Conservation (phyloP, 139 green algal species). For the Tetraselmis chui region DNA sequence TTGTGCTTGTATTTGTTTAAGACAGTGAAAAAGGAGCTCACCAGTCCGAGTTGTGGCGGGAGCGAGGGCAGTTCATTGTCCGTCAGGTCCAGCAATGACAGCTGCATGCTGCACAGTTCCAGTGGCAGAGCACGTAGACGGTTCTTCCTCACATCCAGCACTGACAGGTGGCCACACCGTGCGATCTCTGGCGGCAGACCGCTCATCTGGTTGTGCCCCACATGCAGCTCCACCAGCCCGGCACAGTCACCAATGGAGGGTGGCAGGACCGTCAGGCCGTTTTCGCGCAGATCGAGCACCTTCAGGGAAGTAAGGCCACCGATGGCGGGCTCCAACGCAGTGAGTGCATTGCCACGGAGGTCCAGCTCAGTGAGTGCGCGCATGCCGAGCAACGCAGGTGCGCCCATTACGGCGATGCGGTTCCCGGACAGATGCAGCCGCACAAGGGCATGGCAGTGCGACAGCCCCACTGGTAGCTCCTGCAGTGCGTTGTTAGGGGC, state of each 20-base stretch:
- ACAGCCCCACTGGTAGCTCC: not conserved
- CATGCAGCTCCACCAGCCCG: constrained; percentile 39
- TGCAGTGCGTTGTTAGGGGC: not conserved
- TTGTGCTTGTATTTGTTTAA: too few species aligned
- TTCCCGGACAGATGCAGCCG: not conserved
- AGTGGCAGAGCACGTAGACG: constrained; percentile 13
- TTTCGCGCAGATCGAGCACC: constrained; percentile 26
- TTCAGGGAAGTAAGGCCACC: constrained; percentile 2
- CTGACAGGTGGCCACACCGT: not conserved
- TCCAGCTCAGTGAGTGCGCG: constrained; percentile 32
- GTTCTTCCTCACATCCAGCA: not conserved
- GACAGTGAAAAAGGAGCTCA: too few species aligned
- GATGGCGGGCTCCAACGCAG: constrained; percentile 12
- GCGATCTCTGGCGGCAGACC: not conserved
- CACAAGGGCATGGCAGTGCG: not conserved
- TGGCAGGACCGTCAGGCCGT: constrained; percentile 36
- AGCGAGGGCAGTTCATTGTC: constrained; percentile 15
- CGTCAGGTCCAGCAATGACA: constrained; percentile 10
- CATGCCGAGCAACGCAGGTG: not conserved
- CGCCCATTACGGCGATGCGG: not conserved
- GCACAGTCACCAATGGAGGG: constrained; percentile 24
- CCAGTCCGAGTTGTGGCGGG: constrained; percentile 31
- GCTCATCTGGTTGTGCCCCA: constrained; percentile 27
- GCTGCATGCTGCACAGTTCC: constrained; percentile 7
- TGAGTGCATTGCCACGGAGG: constrained; percentile 31